phyloP scores from a whole-genome alignment of 1,139 yeast species.

The Taphrina communis region DNA sequence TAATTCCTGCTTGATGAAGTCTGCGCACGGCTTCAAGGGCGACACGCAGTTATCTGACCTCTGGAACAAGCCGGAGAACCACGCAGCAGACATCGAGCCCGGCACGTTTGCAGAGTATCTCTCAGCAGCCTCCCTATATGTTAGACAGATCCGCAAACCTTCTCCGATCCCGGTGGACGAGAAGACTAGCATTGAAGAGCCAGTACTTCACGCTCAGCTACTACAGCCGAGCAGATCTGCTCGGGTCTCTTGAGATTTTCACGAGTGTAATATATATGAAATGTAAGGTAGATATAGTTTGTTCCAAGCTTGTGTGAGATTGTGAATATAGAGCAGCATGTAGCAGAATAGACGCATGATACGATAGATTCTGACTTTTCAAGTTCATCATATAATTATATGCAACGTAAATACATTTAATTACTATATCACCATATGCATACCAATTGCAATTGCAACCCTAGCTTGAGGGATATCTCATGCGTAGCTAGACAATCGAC shows the following conservation, averaged over 20 bases:
- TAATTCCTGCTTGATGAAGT: slow-evolving; percentile 15
- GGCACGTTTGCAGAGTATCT: slow-evolving; percentile 20
- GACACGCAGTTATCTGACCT: slow-evolving; percentile 24
- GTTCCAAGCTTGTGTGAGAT: too few relatives aligned
- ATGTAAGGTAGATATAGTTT: too few relatives aligned
- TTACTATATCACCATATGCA: too few relatives aligned
- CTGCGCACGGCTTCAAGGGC: slow-evolving; percentile 30
- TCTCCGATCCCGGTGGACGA: slow-evolving; percentile 7
- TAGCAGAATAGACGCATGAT: too few relatives aligned
- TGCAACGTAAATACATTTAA: too few relatives aligned
- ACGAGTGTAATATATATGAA: too few relatives aligned
- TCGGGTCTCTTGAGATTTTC: background rate
- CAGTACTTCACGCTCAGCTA: slow-evolving; percentile 7
- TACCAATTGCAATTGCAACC: too few relatives aligned
- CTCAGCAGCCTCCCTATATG: slow-evolving; percentile 10
- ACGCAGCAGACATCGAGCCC: slow-evolving; percentile 4
- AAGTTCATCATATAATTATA: too few relatives aligned
- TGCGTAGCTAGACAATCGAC: too few relatives aligned
- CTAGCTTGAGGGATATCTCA: too few relatives aligned
- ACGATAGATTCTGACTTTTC: too few relatives aligned
- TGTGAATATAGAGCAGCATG: too few relatives aligned
- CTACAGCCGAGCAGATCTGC: slow-evolving; percentile 2
- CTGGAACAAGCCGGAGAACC: slow-evolving; percentile 26
- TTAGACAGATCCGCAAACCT: slow-evolving; percentile 1
- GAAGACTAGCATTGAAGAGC: background rate